Percentiles rank a stretch among this genome's conserved stretches.
These are phyloP conservation scores for Lagenaria siceraria DNA, from an alignment of 306 rosid species.

Conservation along the genomic window DNA sequence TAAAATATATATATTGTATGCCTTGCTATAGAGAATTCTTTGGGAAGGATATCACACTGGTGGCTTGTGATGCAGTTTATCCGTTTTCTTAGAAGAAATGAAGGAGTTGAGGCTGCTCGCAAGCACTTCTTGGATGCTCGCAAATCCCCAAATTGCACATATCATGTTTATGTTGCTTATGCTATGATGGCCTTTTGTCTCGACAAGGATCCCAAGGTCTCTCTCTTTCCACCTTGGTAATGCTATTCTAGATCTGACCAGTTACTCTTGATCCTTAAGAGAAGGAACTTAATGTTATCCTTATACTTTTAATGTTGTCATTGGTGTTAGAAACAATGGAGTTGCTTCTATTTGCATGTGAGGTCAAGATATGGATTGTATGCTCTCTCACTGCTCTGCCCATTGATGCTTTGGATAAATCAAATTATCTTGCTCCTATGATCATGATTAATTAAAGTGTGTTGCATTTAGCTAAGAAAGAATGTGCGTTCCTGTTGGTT, in stretches of 20 bases:
- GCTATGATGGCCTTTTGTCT: slow-evolving; percentile 87
- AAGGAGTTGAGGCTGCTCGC: slow-evolving; percentile 97
- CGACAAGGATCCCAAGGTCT: slow-evolving; percentile 93
- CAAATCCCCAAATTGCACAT: slow-evolving; percentile 73
- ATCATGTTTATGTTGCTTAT: slow-evolving; percentile 92
- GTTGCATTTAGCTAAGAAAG: neutral
- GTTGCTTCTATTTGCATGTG: slow-evolving; percentile 2
- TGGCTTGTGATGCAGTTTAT: slow-evolving; percentile 63
- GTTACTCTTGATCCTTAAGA: neutral
- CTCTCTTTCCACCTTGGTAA: slow-evolving; percentile 14
- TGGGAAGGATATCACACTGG: slow-evolving; percentile 11
- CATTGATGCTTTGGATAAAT: neutral
- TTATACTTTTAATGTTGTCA: neutral
- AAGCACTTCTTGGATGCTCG: slow-evolving; percentile 90
- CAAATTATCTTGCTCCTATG: neutral
- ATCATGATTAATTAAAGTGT: neutral
- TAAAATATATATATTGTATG: neutral
- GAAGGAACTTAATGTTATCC: neutral
- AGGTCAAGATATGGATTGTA: neutral
- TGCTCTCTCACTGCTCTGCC: slow-evolving; percentile 1
- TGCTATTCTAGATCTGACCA: slow-evolving; percentile 10
- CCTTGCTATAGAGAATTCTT: neutral
- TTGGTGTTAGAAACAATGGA: neutral
- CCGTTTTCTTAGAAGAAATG: slow-evolving; percentile 84
- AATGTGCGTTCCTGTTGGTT: neutral